phyloP scores from a whole-genome alignment of 257 asterid genomes.

The Apocynum venetum region DNA sequence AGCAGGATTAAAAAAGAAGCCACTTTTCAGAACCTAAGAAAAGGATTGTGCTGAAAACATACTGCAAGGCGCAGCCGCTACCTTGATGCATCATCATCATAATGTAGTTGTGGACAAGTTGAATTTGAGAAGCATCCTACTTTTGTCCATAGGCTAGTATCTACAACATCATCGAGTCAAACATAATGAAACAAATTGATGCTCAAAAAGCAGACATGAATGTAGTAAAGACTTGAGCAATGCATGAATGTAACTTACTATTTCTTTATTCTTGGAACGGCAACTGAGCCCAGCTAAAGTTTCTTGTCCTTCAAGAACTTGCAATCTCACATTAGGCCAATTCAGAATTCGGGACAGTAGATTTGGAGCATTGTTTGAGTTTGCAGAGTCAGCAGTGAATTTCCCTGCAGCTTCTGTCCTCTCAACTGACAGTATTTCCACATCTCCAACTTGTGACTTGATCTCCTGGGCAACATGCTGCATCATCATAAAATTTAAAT shows the following conservation, averaged over 20 bases:
- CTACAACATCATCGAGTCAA: slow-evolving; percentile 13
- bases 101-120: not conserved
- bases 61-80: no score
- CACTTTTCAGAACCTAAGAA: not conserved
- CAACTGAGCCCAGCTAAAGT: slow-evolving; percentile 14
- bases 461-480: slow-evolving; percentile 30
- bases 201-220: slow-evolving; percentile 1
- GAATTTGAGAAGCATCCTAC: slow-evolving; percentile 2
- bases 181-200: not conserved
- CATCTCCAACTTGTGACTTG: slow-evolving; percentile 20
- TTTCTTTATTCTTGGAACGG: slow-evolving; percentile 6
- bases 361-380: slow-evolving; percentile 5
- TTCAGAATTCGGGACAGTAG: not conserved
- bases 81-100: no score
- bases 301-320: slow-evolving; percentile 23
- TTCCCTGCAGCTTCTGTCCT: slow-evolving; percentile 2
- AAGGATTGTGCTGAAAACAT: no score
- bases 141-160: slow-evolving; percentile 20
- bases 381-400: slow-evolving; percentile 7
- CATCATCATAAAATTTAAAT: not conserved
- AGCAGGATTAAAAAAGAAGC: not conserved
- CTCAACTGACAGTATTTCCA: slow-evolving; percentile 21
- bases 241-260: slow-evolving; percentile 19
- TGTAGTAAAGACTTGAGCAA: not conserved
- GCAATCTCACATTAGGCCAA: slow-evolving; percentile 13